Base-by-base conservation (phyloP, 164 flowering plant species). In the Hamamelis virginiana region DNA sequence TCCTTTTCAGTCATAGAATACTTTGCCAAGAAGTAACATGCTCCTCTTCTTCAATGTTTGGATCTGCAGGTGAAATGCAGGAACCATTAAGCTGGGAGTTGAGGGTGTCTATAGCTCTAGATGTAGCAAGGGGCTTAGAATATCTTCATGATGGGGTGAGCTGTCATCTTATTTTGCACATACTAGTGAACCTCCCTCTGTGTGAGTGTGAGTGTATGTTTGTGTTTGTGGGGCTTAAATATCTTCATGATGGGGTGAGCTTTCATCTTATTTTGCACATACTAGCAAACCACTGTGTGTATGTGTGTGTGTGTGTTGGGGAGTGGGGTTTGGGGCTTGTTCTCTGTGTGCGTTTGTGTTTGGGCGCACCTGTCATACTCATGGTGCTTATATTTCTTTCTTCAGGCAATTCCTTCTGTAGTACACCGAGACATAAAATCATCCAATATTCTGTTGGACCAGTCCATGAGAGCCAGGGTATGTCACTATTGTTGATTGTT, bases 61-160 rank as follows among this genome's bases (percentile, higher is more conserved):
- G 27, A 76, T 60, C 1, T 71, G 65, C 81, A 95, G 98, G 76
- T 77, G 94, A 84, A 65, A 80, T 83, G 23, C 70, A 76, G 77
- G 89, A 82, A 64, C 81, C 85, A 22, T 68, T 95, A 74, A 86
- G 73, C 78, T 95, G 99, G 99, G 87, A 87, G 62, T 74, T 91
- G 80, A 87, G 98, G 83, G 82, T 92, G 21, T 61, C 78, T 72
- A 86, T 90, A 48, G 97, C 99, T 63, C 84, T 92, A 64, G 99
- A 95, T 83, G 91, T 95, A 41, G 96, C 99, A 48, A 87, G 97
- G 82, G 99, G 97, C 66, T 84, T 95, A 83, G 99, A 95, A 75
- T 95, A 95, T 86, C 99, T 95, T 76, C 98, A 95, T 71, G 99
- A 95, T 80, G 99, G 99, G 75, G 99, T 92, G 83, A 72, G 79